Evolutionary conservation across 805 yeast genomes (phyloP).

Genomic region (Candida tibetensis): DNA sequence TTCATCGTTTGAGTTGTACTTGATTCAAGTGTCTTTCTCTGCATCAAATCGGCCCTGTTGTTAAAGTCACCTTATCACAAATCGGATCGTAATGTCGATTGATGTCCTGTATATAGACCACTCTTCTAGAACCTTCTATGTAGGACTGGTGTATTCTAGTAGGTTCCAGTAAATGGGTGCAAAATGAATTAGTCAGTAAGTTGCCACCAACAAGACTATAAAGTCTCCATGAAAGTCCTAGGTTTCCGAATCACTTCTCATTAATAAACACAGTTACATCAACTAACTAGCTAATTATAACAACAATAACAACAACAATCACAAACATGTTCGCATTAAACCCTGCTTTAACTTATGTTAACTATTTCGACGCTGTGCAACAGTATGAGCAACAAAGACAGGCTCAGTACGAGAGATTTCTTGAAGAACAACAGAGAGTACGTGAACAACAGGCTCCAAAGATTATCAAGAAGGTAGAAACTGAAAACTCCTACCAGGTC

Average conservation of each 20-base stretch:
- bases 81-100: too few species aligned
- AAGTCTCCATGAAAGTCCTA: too few species aligned
- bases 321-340: constrained; percentile 10
- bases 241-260: too few species aligned
- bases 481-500: constrained; percentile 33
- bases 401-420: constrained; percentile 12
- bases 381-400: constrained; percentile 2
- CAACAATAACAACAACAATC: too few species aligned
- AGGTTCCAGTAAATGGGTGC: constrained; percentile 2
- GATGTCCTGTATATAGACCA: too few species aligned
- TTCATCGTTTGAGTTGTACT: too few species aligned
- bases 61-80: too few species aligned
- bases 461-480: constrained; percentile 35
- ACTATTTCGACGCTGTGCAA: constrained; percentile 24
- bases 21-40: too few species aligned
- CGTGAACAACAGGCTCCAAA: constrained; percentile 18
- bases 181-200: not conserved
- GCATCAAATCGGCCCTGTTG: too few species aligned
- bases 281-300: too few species aligned
- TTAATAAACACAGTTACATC: too few species aligned
- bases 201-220: not conserved
- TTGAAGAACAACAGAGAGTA: not conserved
- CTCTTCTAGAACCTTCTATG: not conserved
- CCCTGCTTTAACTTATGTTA: constrained; percentile 9
- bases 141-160: not conserved